A percentile compares a stretch with the other conserved stretches of the same genome.
These are phyloP conservation scores for Myxozyma monticola DNA, from an alignment of 805 yeast genomes.

Conservation along the genomic window DNA sequence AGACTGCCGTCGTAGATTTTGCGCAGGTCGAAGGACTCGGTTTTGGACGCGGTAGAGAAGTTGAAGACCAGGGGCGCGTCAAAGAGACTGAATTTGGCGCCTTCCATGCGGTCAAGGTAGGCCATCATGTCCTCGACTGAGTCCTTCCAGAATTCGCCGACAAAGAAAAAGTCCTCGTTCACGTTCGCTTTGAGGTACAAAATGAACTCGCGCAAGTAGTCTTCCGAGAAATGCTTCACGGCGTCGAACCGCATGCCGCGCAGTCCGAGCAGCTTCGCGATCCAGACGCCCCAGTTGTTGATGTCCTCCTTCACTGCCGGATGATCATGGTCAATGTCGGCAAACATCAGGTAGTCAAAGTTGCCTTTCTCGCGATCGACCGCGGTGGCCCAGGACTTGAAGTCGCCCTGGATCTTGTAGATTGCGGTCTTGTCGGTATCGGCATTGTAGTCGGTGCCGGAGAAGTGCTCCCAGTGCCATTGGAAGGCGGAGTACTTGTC, in stretches of 20 bases:
- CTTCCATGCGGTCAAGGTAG: slow-evolving; percentile 26
- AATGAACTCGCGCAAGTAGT: slow-evolving; percentile 20
- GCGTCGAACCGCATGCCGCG: slow-evolving; percentile 31
- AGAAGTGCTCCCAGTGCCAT: slow-evolving; percentile 30
- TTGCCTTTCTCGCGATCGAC: slow-evolving; percentile 32
- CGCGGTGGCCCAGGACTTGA: slow-evolving; percentile 23
- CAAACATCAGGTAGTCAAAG: slow-evolving; percentile 30
- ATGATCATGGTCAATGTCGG: slow-evolving; percentile 30
- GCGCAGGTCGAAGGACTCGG: slow-evolving; percentile 21
- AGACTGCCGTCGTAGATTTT: slow-evolving; percentile 24
- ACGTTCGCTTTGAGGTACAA: slow-evolving; percentile 9
- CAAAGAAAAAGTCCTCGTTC: slow-evolving; percentile 24
- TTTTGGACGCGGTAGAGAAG: slow-evolving; percentile 25
- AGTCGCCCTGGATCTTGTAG: slow-evolving; percentile 24
- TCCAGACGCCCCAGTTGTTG: slow-evolving; percentile 28
- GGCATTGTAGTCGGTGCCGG: slow-evolving; percentile 30
- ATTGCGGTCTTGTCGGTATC: slow-evolving; percentile 25
- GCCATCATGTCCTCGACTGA: slow-evolving; percentile 19
- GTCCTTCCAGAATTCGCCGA: slow-evolving; percentile 31
- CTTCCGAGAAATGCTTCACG: slow-evolving; percentile 29
- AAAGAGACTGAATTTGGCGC: slow-evolving; percentile 16
- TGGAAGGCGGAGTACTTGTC: slow-evolving; percentile 24
- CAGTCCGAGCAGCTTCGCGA: slow-evolving; percentile 18
- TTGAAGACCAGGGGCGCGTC: slow-evolving; percentile 29
- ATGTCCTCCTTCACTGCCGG: slow-evolving; percentile 27